phyloP scores from a whole-genome alignment of 225 moss, liverwort and hornwort genomes.

The Bryoerythrophyllum caledonicum region DNA sequence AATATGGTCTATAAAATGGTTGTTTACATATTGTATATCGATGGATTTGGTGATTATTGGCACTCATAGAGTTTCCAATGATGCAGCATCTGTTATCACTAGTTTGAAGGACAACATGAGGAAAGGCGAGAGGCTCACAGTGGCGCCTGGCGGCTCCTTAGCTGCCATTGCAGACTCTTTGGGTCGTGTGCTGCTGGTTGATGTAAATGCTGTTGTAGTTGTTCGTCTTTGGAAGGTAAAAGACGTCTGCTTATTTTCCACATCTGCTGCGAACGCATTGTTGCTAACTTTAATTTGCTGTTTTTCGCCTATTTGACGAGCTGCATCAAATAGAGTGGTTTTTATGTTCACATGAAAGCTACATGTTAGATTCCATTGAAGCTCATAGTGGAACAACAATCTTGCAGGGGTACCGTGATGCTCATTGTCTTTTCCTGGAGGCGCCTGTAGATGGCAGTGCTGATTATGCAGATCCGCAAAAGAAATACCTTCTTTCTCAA shows the following conservation, averaged over 20 bases:
- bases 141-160: constrained; percentile 90
- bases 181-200: constrained; percentile 93
- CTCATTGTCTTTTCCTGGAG: constrained; percentile 94
- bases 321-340: constrained; percentile 8
- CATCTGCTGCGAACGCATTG: neutral
- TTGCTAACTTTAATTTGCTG: constrained; percentile 13
- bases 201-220: constrained; percentile 97
- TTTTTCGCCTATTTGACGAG: constrained; percentile 4
- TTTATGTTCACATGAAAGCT: neutral
- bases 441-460: constrained; percentile 84
- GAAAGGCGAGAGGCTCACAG: constrained; percentile 91
- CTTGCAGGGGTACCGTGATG: constrained; percentile 96
- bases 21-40: neutral
- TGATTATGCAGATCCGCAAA: constrained; percentile 68
- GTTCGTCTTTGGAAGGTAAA: constrained; percentile 97
- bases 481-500: constrained; percentile 51
- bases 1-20: constrained; percentile 8
- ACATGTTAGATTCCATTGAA: constrained; percentile 14
- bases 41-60: constrained; percentile 14
- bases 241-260: neutral
- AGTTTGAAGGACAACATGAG: constrained; percentile 81
- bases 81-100: constrained; percentile 91
- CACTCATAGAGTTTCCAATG: constrained; percentile 22
- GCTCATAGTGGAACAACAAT: constrained; percentile 16
- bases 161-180: constrained; percentile 96